Percentiles rank a stretch among this genome's conserved stretches.
phyloP scores from a whole-genome alignment of 768 basidiomycete species.

The Phlebiopsis flavidoalba region DNA sequence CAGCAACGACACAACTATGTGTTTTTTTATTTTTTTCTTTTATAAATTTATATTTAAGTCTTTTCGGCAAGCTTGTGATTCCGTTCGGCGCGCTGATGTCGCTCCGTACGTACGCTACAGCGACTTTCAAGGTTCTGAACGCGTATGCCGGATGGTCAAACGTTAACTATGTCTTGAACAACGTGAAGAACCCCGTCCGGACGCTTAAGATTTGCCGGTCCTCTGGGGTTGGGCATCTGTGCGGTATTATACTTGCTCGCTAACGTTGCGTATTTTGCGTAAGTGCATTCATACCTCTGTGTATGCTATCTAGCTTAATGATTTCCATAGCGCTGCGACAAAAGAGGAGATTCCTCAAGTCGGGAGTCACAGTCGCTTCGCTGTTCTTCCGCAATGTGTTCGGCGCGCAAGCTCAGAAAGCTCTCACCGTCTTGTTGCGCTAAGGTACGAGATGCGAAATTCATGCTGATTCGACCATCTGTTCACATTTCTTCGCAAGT shows the following conservation, averaged over 20 bases:
- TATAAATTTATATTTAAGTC: too few species aligned
- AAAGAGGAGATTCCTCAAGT: constrained; percentile 43
- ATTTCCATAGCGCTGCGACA: constrained; percentile 31
- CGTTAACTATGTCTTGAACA: constrained; percentile 56
- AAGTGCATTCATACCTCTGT: constrained; percentile 10
- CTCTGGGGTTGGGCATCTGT: constrained; percentile 51
- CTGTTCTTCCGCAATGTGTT: constrained; percentile 59
- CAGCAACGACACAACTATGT: too few species aligned
- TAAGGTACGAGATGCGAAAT: constrained; percentile 34
- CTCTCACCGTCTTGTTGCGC: constrained; percentile 50
- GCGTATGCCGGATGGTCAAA: constrained; percentile 49
- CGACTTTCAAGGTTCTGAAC: constrained; percentile 52
- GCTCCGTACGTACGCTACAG: constrained; percentile 48
- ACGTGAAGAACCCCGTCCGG: constrained; percentile 52
- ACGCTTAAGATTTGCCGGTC: constrained; percentile 61
- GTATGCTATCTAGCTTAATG: not conserved
- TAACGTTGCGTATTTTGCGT: constrained; percentile 55
- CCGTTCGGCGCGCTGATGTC: not conserved
- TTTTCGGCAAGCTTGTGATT: not conserved
- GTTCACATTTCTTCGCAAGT: constrained; percentile 8
- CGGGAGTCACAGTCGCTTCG: constrained; percentile 53
- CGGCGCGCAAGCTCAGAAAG: constrained; percentile 45
- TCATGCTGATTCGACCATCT: not conserved
- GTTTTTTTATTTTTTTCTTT: too few species aligned
- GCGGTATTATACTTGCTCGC: constrained; percentile 49